Conservation (phyloP, 2,329 filamentous ascomycete genomes). For the Penicillium corylophilum region DNA sequence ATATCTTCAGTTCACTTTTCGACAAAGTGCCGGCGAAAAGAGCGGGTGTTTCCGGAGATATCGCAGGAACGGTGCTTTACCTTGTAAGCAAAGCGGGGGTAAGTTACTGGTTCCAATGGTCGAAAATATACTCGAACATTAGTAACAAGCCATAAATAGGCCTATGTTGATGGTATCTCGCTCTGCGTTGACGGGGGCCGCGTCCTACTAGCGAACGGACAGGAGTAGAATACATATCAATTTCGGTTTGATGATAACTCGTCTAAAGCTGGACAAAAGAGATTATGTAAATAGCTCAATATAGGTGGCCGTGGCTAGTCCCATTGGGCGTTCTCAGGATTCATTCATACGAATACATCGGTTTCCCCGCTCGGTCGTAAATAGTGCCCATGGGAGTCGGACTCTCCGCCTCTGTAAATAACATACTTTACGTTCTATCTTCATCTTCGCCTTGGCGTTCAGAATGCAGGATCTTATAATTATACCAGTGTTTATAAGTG, state of each 20-base stretch:
- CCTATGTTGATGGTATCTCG: conserved; percentile 43
- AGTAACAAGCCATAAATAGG: conserved; percentile 20
- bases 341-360: background rate
- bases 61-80: conserved; percentile 46
- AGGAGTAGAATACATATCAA: conserved; percentile 22
- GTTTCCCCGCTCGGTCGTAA: background rate
- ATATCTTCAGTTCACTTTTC: conserved; percentile 44
- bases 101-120: conserved; percentile 13
- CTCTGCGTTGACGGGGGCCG: conserved; percentile 44
- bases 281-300: too few relatives aligned
- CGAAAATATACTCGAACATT: background rate
- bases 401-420: background rate
- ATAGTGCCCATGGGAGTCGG: background rate
- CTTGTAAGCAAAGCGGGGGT: conserved; percentile 44
- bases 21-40: conserved; percentile 42
- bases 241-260: background rate
- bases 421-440: too few relatives aligned
- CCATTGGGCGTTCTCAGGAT: too few relatives aligned
- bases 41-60: conserved; percentile 42
- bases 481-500: too few relatives aligned
- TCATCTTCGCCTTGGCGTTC: too few relatives aligned
- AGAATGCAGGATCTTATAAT: too few relatives aligned
- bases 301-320: too few relatives aligned
- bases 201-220: conserved; percentile 43
- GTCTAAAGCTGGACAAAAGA: too few relatives aligned